Evolutionary conservation across 164 flowering plant genomes (phyloP).

Genomic region (Akebia trifoliata): DNA sequence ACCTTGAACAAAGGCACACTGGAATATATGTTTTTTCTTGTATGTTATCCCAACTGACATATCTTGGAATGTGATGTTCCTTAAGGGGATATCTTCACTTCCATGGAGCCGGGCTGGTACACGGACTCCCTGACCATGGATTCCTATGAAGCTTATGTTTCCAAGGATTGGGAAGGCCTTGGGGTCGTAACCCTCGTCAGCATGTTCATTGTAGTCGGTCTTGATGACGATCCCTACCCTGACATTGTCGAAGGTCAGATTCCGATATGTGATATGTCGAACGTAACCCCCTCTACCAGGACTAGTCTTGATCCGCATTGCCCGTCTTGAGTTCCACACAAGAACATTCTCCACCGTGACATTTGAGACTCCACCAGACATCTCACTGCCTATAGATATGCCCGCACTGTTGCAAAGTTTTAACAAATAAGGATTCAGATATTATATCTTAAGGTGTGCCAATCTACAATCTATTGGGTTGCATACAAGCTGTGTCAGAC

Average conservation of each 20-base stretch:
- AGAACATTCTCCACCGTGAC: conserved; percentile 74
- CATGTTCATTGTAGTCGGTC: conserved; percentile 94
- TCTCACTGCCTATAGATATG: conserved; percentile 93
- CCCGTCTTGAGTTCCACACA: conserved; percentile 83
- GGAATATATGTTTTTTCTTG: conserved; percentile 92
- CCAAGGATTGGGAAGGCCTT: conserved; percentile 60
- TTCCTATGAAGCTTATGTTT: conserved; percentile 56
- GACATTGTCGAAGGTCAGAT: conserved; percentile 68
- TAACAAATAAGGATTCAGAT: conserved; percentile 18
- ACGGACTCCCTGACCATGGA: conserved; percentile 88
- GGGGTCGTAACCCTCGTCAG: conserved; percentile 68
- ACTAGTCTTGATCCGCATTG: conserved; percentile 81
- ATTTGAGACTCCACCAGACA: conserved; percentile 96
- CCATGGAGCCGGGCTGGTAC: conserved; percentile 94
- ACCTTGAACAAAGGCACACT: conserved; percentile 84
- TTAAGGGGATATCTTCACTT: conserved; percentile 73
- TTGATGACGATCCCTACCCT: conserved; percentile 88
- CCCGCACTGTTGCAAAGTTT: conserved; percentile 69
- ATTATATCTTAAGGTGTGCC: not conserved
- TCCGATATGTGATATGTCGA: conserved; percentile 57
- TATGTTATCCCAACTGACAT: conserved; percentile 84
- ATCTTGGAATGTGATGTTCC: conserved; percentile 67
- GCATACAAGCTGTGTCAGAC: too few species aligned
- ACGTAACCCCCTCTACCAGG: conserved; percentile 92
- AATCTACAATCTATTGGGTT: not conserved